Evolutionary conservation across 352 stramenopile species (phyloP).

Genomic region (Pythium brachiatum): DNA sequence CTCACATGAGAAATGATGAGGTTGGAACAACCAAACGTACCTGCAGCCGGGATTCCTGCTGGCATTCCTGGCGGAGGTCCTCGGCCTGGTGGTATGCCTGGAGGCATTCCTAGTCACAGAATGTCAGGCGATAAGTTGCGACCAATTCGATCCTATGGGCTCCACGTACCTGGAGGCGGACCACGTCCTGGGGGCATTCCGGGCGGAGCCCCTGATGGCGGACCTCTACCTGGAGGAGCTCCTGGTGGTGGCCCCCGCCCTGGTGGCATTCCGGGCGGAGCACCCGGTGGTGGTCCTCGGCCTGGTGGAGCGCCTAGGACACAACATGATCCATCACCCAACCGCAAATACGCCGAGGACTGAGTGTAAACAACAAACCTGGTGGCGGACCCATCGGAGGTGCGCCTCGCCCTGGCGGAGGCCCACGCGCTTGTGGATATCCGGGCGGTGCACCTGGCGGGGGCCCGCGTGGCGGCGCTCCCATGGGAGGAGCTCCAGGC

Average conservation of each 20-base stretch:
- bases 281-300: conserved; percentile 23
- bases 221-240: conserved; percentile 22
- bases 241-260: conserved; percentile 26
- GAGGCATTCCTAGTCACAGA: background rate
- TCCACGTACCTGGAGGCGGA: background rate
- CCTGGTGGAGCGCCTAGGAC: conserved; percentile 3
- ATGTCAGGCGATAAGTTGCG: background rate
- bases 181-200: conserved; percentile 16
- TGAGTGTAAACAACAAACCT: conserved; percentile 25
- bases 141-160: background rate
- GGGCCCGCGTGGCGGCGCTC: conserved; percentile 32
- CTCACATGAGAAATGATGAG: no score
- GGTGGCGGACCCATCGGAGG: conserved; percentile 42
- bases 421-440: conserved; percentile 56
- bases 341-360: background rate
- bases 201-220: conserved; percentile 19
- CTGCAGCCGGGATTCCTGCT: conserved; percentile 27
- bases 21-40: conserved; percentile 26
- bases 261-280: conserved; percentile 20
- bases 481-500: conserved; percentile 25
- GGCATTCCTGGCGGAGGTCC: conserved; percentile 22
- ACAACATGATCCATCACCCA: no score
- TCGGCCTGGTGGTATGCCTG: conserved; percentile 22
- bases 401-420: conserved; percentile 41
- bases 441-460: conserved; percentile 28